These are phyloP conservation scores for Leishmania major DNA, from an alignment of 208 protist species.

Conservation along the genomic window DNA sequence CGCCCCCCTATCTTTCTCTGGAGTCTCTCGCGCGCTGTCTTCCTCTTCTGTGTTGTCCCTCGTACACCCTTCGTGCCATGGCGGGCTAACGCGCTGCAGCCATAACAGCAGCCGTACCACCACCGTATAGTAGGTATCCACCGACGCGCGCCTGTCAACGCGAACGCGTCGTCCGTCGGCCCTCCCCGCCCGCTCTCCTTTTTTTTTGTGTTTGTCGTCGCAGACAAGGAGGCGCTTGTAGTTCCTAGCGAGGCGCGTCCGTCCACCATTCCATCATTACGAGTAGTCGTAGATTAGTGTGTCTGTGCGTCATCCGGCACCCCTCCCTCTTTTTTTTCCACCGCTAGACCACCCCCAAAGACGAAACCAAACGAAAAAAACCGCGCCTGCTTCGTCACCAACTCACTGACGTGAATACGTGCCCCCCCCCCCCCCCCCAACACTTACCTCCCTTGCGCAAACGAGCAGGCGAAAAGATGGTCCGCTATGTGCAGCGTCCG, in stretches of 20 bases:
- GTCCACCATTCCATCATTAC: background rate
- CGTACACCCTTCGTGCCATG: background rate
- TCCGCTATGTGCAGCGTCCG: conserved; percentile 82
- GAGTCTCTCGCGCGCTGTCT: background rate
- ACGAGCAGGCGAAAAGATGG: conserved; percentile 46
- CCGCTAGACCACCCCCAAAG: background rate
- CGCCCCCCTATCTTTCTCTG: background rate
- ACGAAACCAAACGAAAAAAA: too few relatives aligned
- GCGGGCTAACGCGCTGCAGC: background rate
- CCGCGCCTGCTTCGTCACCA: background rate
- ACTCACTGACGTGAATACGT: background rate
- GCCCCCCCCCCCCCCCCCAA: background rate
- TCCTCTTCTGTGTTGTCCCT: background rate
- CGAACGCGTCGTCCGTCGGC: too few relatives aligned
- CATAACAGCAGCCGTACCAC: background rate
- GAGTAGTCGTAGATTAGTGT: background rate
- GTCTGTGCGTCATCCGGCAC: background rate
- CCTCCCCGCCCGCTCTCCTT: too few relatives aligned
- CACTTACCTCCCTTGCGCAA: background rate
- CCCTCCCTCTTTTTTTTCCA: background rate
- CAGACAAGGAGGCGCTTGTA: background rate
- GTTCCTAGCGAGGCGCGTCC: background rate
- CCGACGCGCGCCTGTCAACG: too few relatives aligned
- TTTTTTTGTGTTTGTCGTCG: background rate
- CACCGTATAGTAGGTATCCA: background rate